Evolutionary conservation across 768 basidiomycete species (phyloP).

Genomic region (Leccinellum rugosiceps): DNA sequence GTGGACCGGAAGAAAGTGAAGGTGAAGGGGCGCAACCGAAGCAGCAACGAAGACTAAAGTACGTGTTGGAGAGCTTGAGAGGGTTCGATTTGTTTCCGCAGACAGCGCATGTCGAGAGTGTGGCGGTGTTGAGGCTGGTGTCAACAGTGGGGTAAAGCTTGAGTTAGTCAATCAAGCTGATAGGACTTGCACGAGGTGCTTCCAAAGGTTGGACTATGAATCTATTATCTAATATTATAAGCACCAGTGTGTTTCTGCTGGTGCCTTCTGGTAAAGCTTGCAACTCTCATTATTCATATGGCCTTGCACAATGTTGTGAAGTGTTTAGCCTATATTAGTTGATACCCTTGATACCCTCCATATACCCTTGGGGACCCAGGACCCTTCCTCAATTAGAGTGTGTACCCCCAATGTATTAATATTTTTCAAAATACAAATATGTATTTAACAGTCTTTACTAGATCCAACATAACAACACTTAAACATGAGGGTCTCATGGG

Average conservation of each 20-base stretch:
- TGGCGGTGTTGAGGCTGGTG: conserved; percentile 61
- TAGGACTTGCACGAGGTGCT: not conserved
- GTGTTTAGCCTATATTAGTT: no score
- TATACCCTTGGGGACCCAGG: no score
- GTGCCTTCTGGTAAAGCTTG: not conserved
- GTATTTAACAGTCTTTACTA: no score
- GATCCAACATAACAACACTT: no score
- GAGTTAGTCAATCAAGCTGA: not conserved
- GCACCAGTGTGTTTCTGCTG: not conserved
- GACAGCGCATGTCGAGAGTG: conserved; percentile 89
- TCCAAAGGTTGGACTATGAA: no score
- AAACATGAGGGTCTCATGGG: no score
- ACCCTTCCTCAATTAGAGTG: no score
- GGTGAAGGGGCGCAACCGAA: conserved; percentile 17
- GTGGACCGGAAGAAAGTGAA: conserved; percentile 28
- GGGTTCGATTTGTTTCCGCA: conserved; percentile 97
- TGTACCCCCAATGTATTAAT: no score
- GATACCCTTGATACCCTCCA: no score
- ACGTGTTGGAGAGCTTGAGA: conserved; percentile 76
- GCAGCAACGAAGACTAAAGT: conserved; percentile 38
- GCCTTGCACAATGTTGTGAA: not conserved
- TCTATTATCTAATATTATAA: no score
- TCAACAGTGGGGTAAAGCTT: not conserved
- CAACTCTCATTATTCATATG: not conserved
- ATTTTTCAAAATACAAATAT: no score